Percentiles rank a stretch among this genome's conserved stretches.
Conservation (phyloP, 805 yeast genomes). For the Ogataea parapolymorpha region DNA sequence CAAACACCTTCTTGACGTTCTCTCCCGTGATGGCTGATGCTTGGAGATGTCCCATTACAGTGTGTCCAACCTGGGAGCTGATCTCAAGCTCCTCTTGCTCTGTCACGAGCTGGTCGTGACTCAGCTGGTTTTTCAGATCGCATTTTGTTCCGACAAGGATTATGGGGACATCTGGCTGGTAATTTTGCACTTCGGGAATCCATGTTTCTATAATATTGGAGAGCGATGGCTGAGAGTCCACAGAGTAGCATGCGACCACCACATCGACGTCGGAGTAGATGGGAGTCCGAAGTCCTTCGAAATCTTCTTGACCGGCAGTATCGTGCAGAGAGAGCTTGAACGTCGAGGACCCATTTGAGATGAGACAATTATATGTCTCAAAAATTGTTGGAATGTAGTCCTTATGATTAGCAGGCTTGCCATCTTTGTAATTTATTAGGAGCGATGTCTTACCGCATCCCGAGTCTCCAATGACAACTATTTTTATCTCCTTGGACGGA, state of each 20-base stretch:
- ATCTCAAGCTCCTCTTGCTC: slow-evolving; percentile 42
- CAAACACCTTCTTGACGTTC: slow-evolving; percentile 64
- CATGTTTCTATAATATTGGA: slow-evolving; percentile 72
- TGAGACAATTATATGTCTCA: slow-evolving; percentile 57
- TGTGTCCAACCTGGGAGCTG: slow-evolving; percentile 41
- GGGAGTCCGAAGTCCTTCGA: slow-evolving; percentile 74
- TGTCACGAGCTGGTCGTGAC: slow-evolving; percentile 33
- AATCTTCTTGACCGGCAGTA: slow-evolving; percentile 88
- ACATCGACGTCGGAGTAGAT: slow-evolving; percentile 75
- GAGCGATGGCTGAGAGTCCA: slow-evolving; percentile 58
- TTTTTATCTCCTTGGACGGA: slow-evolving; percentile 18
- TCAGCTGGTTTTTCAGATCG: slow-evolving; percentile 41
- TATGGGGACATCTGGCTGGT: slow-evolving; percentile 76
- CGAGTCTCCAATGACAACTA: slow-evolving; percentile 84
- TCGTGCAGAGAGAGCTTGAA: slow-evolving; percentile 40
- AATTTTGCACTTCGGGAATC: slow-evolving; percentile 78
- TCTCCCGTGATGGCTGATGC: slow-evolving; percentile 70
- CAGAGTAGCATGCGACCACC: slow-evolving; percentile 66
- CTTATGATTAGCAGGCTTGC: slow-evolving; percentile 70
- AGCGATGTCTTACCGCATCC: slow-evolving; percentile 89
- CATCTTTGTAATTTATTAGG: slow-evolving; percentile 54
- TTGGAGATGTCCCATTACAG: slow-evolving; percentile 58
- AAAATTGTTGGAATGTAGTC: slow-evolving; percentile 63
- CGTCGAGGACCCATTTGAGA: slow-evolving; percentile 29
- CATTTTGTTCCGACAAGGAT: slow-evolving; percentile 72